Evolutionary conservation across 768 basidiomycete genomes (phyloP).

Genomic region (Russula compacta): DNA sequence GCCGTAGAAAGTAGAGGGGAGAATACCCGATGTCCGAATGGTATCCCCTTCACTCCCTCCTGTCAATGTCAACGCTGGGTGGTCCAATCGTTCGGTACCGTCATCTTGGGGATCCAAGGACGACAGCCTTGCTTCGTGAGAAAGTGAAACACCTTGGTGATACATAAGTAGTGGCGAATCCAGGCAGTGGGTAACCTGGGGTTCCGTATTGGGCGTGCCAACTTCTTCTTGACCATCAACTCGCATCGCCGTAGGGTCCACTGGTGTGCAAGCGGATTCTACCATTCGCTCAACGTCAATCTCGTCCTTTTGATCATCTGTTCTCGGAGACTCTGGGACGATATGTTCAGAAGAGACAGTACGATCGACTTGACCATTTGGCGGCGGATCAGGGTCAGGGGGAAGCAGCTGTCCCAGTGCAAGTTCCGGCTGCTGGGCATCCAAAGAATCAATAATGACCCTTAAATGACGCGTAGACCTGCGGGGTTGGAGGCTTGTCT

Average conservation of each 20-base stretch:
- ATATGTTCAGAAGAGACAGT: neutral
- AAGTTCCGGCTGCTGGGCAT: neutral
- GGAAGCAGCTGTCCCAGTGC: neutral
- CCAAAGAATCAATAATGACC: neutral
- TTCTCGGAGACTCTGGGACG: slow-evolving; percentile 8
- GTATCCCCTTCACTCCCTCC: neutral
- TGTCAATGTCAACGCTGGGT: neutral
- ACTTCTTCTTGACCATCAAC: neutral
- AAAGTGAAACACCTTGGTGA: neutral
- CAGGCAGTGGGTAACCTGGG: neutral
- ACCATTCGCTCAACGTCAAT: slow-evolving; percentile 17
- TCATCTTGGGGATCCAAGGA: neutral
- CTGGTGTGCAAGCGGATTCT: neutral
- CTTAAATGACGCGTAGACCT: slow-evolving; percentile 13
- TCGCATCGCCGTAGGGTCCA: neutral
- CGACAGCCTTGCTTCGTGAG: neutral
- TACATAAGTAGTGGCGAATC: slow-evolving; percentile 6
- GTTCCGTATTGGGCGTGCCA: neutral
- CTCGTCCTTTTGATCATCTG: slow-evolving; percentile 14
- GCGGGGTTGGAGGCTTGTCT: neutral
- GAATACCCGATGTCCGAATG: neutral
- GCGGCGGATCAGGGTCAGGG: slow-evolving; percentile 4
- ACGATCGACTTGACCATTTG: neutral
- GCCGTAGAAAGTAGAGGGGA: slow-evolving; percentile 9
- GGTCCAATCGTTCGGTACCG: neutral